Evolutionary conservation across 768 basidiomycete species (phyloP), one percentile per base, ranked within the genome.

Genomic region (Suillus alpinus): DNA sequence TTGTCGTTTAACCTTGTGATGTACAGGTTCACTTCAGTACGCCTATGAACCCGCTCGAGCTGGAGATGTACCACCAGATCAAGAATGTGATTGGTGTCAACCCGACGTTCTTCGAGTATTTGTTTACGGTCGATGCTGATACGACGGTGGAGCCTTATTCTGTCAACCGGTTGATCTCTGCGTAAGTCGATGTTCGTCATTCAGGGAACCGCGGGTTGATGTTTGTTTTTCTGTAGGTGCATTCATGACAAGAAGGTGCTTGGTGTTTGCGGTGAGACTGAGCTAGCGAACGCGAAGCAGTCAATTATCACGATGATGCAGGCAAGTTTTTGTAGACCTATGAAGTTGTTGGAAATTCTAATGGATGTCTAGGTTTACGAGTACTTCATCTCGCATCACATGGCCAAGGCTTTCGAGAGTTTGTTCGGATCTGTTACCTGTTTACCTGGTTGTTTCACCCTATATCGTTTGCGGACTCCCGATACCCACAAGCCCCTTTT

Each of bases 41-140:
- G 23, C 89, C 95, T 0, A 98, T 99, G 97, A 93, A 91, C 69
- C 97, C 97, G 0, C 76, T 96, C 63, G 97, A 99, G 76, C 77
- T 99, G 57, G 97, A 99, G 78, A 96, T 99, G 79, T 98, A 95
- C 71, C 97, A 98, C 73, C 97, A 99, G 75, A 95, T 98, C 82
- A 94, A 98, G 84, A 99, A 99, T 69, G 95, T 98, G 58, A 98
- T 99, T 67, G 97, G 97, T 75, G 94, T 99, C 69, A 97, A 99
- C 75, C 97, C 96, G 2, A 89, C 94, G 0, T 98, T 98, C 78
- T 99, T 98, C 76, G 97, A 98, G 76, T 98, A 95, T 68, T 66
- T 95, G 62, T 91, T 96, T 78, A 94, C 87, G 72, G 86, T 97
- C 44, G 94, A 97, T 75, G 94, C 95, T 63, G 94, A 97, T 82